Base-by-base conservation (phyloP, 495 filamentous ascomycete species). In the Neurospora africana region DNA sequence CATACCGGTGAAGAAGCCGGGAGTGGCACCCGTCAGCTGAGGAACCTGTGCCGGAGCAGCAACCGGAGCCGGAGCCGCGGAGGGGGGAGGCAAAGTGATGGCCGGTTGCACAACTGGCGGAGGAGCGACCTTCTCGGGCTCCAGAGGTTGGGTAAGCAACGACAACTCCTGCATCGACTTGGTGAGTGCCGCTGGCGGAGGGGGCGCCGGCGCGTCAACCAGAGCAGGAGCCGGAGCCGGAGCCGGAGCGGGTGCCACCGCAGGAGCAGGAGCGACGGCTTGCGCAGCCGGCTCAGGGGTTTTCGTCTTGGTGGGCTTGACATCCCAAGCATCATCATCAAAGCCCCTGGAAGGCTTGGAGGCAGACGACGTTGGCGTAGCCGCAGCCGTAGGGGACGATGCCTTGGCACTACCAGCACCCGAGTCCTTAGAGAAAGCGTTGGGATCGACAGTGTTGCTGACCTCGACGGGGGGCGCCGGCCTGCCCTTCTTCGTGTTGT, bases 251-350 rank as follows among this genome's bases (percentile, higher is more conserved):
- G 76, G 71, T 76, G 74, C 71, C 68, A 86, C 85, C 68, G 86
- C 85, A 39, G 85, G 86, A 58, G 82, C 79, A 36, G 80, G 75
- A 33, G 82, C 68, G 21, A 79, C 76, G 30, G 79, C 71, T 68
- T 78, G 76, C 21, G 81, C 74, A 38, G 61, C 80, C 65, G 71
- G 85, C 41, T 77, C 81, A 44, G 78, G 78, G 2, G 81, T 72
- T 69, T 78, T 78, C 74, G 89, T 87, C 79, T 89, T 92, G n/a
- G 92, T 86, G n/a, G 94, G 92, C 83, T 98, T 98, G 10, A 95
- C 90, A 77, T 94, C 92, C 95, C 95, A 99, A 36, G 96, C 96
- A 84, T 98, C 93, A 76, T 99, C 96, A 53, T 99, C 95, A 74
- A 99, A 98, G 27, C 93, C 93, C 68, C 84, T 81, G 4, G 84